phyloP scores from a whole-genome alignment of 306 rosid species.

The Medicago ruthenica region DNA sequence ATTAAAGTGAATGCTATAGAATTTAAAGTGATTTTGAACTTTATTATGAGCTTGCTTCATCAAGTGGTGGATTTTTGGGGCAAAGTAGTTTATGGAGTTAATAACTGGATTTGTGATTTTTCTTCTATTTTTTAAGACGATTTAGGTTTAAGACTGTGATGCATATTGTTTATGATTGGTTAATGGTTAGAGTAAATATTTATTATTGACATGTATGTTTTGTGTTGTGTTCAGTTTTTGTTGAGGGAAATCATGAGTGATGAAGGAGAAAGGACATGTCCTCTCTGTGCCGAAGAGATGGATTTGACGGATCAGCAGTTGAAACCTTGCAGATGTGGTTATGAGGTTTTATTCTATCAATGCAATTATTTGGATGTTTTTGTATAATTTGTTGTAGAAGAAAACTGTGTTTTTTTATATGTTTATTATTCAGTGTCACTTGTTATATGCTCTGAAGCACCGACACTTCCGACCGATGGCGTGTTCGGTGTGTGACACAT shows the following conservation, averaged over 20 bases:
- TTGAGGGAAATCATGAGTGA: conserved; percentile 86
- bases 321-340: conserved; percentile 98
- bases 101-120: conserved; percentile 8
- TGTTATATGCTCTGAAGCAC: not conserved
- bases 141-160: not conserved
- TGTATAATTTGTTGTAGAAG: not conserved
- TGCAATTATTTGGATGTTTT: conserved; percentile 18
- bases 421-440: not conserved
- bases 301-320: conserved; percentile 98
- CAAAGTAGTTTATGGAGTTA: conserved; percentile 15
- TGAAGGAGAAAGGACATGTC: conserved; percentile 93
- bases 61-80: not conserved
- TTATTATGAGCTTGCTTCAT: conserved; percentile 3
- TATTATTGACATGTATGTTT: conserved; percentile 20
- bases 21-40: conserved; percentile 21
- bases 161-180: conserved; percentile 23
- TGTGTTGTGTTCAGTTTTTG: conserved; percentile 15
- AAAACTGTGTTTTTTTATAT: not conserved
- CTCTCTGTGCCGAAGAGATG: conserved; percentile 99
- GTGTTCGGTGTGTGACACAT: too few species aligned
- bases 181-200: not conserved
- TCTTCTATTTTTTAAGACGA: not conserved
- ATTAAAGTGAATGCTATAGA: conserved; percentile 27
- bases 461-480: too few species aligned
- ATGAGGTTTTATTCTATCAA: conserved; percentile 68